A percentile compares a stretch with the other conserved stretches of the same genome.
These are phyloP conservation scores for Arctostaphylos glauca DNA, from an alignment of 148 eudicot species.

Conservation along the genomic window DNA sequence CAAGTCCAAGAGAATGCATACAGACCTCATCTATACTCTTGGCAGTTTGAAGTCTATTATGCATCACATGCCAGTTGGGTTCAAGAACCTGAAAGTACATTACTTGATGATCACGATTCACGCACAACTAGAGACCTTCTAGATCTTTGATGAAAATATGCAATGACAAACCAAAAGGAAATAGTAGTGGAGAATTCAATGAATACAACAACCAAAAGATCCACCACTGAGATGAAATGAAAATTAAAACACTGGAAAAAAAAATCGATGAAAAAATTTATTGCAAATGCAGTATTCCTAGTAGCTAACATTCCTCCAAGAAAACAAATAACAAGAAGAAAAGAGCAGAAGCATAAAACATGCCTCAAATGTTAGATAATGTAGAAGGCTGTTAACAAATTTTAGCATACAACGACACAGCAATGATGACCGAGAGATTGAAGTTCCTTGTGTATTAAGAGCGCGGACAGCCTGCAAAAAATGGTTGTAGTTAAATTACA, in stretches of 20 bases:
- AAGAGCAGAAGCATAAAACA: conserved; percentile 8
- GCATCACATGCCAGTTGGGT: conserved; percentile 98
- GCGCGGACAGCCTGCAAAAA: conserved; percentile 77
- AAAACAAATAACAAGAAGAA: background rate
- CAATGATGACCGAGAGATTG: conserved; percentile 81
- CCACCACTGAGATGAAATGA: background rate
- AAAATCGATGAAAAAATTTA: background rate
- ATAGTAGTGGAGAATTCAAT: background rate
- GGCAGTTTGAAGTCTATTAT: conserved; percentile 77
- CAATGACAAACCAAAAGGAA: no score
- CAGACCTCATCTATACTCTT: conserved; percentile 95
- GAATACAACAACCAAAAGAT: background rate
- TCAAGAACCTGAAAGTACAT: conserved; percentile 75
- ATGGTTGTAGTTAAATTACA: conserved; percentile 5
- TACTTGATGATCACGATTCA: background rate
- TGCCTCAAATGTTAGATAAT: conserved; percentile 95
- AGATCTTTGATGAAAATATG: background rate
- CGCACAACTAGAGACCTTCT: background rate
- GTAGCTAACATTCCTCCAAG: background rate
- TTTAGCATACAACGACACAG: conserved; percentile 95
- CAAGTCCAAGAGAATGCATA: background rate
- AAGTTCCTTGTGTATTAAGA: conserved; percentile 73
- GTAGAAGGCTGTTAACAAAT: conserved; percentile 84
- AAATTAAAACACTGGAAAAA: background rate
- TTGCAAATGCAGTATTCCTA: background rate